Conservation (phyloP, 1,139 yeast genomes). For the Insectozyma bohioensis region DNA sequence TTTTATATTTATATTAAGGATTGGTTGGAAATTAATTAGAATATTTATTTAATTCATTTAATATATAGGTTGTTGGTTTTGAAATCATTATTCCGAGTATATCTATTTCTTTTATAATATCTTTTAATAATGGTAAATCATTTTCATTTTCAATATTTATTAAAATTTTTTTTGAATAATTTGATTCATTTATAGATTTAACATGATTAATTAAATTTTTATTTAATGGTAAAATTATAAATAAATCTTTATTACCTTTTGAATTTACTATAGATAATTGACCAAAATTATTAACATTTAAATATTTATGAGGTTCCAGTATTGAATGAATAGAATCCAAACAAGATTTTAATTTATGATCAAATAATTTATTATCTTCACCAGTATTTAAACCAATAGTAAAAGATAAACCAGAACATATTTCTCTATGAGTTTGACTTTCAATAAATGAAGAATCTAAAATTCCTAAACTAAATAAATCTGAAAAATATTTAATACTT, state of each 20-base stretch:
- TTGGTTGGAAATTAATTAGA: conserved; percentile 39
- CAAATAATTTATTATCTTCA: conserved; percentile 22
- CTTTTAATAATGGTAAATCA: too few species aligned
- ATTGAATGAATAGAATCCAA: conserved; percentile 44
- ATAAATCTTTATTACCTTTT: conserved; percentile 45
- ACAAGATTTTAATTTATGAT: conserved; percentile 31
- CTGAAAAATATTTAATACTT: conserved; percentile 48
- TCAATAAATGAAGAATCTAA: conserved; percentile 38
- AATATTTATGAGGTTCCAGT: conserved; percentile 39
- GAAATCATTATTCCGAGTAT: too few species aligned
- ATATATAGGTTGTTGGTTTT: too few species aligned
- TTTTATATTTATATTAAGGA: conserved; percentile 29
- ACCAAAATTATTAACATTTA: conserved; percentile 45
- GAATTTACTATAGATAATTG: conserved; percentile 47
- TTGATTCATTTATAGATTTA: too few species aligned
- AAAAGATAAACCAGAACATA: conserved; percentile 45
- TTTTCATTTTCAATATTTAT: too few species aligned
- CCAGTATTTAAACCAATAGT: conserved; percentile 42
- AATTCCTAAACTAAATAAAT: conserved; percentile 39
- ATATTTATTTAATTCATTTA: conserved; percentile 17
- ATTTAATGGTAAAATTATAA: conserved; percentile 34
- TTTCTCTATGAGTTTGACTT: conserved; percentile 47
- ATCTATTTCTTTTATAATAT: too few species aligned
- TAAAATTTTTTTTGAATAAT: too few species aligned
- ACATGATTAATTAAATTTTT: too few species aligned